Percentiles rank a stretch among this genome's conserved stretches.
Conservation (phyloP, 768 basidiomycete genomes). For the button mushroom (Agaricus bisporus) region DNA sequence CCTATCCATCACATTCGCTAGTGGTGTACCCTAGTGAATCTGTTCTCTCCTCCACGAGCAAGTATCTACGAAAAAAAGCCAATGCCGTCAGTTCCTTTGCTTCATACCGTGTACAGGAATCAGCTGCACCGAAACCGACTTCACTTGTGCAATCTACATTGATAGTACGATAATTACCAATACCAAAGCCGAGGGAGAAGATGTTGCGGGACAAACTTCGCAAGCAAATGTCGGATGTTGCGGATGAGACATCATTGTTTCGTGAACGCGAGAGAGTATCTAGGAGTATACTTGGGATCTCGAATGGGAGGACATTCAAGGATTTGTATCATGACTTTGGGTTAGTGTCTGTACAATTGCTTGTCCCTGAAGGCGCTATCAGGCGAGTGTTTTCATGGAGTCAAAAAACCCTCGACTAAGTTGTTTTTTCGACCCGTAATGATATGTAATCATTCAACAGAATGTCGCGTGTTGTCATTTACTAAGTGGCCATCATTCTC, state of each 20-base stretch:
- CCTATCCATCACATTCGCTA: slow-evolving; percentile 30
- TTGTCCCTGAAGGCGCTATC: slow-evolving; percentile 77
- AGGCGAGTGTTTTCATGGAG: slow-evolving; percentile 39
- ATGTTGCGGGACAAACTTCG: slow-evolving; percentile 21
- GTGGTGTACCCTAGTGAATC: slow-evolving; percentile 35
- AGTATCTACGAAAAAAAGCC: slow-evolving; percentile 61
- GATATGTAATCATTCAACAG: slow-evolving; percentile 89
- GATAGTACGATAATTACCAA: slow-evolving; percentile 56
- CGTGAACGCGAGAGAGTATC: slow-evolving; percentile 75
- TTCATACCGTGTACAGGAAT: slow-evolving; percentile 18
- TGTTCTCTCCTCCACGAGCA: slow-evolving; percentile 35
- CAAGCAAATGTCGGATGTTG: slow-evolving; percentile 60
- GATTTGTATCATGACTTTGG: slow-evolving; percentile 95
- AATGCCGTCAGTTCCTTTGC: slow-evolving; percentile 42
- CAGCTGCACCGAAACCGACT: slow-evolving; percentile 53
- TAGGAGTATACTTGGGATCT: slow-evolving; percentile 82
- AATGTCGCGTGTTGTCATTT: slow-evolving; percentile 54
- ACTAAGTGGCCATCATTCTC: neutral
- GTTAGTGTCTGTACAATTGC: slow-evolving; percentile 89
- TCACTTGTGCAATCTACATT: slow-evolving; percentile 69
- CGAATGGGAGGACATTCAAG: slow-evolving; percentile 97
- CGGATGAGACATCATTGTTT: slow-evolving; percentile 59
- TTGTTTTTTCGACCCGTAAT: slow-evolving; percentile 35
- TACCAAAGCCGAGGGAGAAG: slow-evolving; percentile 46
- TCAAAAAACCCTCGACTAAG: slow-evolving; percentile 3